Evolutionary conservation across 805 yeast species (phyloP), one percentile per base, ranked within the genome.

Genomic region (Sugiyamaella americana): DNA sequence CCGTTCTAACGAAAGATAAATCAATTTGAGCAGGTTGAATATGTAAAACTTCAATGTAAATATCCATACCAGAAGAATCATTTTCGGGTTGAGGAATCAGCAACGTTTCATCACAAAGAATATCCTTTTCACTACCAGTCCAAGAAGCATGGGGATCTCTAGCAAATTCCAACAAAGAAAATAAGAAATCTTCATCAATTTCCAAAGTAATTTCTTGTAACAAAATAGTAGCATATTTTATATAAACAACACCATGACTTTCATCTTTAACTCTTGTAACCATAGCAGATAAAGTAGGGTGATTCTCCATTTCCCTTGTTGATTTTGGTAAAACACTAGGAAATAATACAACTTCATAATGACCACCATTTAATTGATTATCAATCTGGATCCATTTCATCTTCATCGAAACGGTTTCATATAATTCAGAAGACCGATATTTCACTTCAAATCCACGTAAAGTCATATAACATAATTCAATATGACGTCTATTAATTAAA

Each of bases 321-420:
- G 87, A 81, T 58, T 87, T 85, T 1, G 96, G 95, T 41, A 93
- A 77, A 6, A 87, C 88, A 2, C 88, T 82, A 3, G 99, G 99
- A 61, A 87, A 94, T 6, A 93, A 53, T 10, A 93, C 71, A 46
- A 89, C 91, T 2, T 97, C 97, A 66, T 76, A 93, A 1, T 82
- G 76, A 10, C 95, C 85, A 2, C 96, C 95, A 58, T 80, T 87
- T 41, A 91, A 66, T 61, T 88, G 96, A 58, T 93, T 91, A 62
- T 93, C 98, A 41, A 91, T 73, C 64, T 93, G 99, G 26, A 93
- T 69, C 98, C 98, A 94, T 60, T 91, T 89, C 57, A 89, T 65
- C 59, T 87, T 88, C 67, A 82, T 68, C 52, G 89, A 79, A 38
- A 86, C 57, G 16, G 86, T 86, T 61, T 88, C 95, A 55, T 85